Base-by-base conservation (phyloP, 106 monocot species). In the Apostasia shenzhenica region DNA sequence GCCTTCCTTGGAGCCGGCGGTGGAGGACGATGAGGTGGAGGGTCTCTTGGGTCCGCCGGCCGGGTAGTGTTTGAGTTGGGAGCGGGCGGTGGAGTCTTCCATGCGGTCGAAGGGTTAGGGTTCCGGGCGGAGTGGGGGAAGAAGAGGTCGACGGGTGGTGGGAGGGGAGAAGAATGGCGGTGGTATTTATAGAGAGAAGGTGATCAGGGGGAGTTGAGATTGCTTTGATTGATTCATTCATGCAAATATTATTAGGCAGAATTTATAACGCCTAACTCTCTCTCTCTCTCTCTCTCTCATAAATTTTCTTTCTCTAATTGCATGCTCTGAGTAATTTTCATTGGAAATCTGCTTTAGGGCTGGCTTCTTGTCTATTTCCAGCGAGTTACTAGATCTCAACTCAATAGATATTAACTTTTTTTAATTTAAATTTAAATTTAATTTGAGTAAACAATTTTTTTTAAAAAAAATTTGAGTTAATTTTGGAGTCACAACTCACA, bases 1-100 rank as follows among this genome's bases (percentile, higher is more conserved):
- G 0, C 51, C 81, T 45, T 71, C 73, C 41, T 54, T 61, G 14
- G 9, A 41, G 5, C 10, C 51, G 1, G 43, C 40, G 70, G 72
- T 1, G 50, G 66, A 4, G 26, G 80, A 13, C 3, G 76, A 9
- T 7, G 64, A n/a, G 13, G 73, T n/a, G 3, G 51, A 4, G 3
- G 75, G n/a, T 14, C 60, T 63, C 63, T 68, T 59, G 39, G 26
- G 26, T 26, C 26, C 26, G 26, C 26, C 65, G 50, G 43, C 63
- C 5, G 51, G 54, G 8, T 42, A 43, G 48, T 48, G 65, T 5
- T 65, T 65, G 48, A 5, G 13, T n/a, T 48, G 65, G 5, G 65
- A 14, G 48, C 65, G 65, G 48, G 13, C n/a, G 65, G 14, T 65
- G 5, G 46, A 43, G 48, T 65, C 65, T 14, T 65, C 65, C 65